A percentile compares a stretch with the other conserved stretches of the same genome.
Evolutionary conservation across 768 basidiomycete species (phyloP).

Genomic region (Rhizopogon vinicolor): DNA sequence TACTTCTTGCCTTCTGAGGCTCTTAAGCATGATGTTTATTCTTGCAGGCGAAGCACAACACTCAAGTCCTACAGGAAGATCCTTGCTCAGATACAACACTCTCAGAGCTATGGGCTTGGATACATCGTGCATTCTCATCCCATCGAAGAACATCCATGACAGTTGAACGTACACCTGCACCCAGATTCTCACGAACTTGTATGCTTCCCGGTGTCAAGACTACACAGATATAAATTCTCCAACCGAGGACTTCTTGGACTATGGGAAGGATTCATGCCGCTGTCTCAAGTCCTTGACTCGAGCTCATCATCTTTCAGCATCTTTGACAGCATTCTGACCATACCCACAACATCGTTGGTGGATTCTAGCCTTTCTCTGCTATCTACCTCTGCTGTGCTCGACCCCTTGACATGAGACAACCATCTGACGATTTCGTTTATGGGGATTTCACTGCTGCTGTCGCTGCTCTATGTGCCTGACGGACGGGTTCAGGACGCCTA

Average conservation of each 20-base stretch:
- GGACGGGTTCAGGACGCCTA: constrained; percentile 31
- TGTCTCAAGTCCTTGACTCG: constrained; percentile 16
- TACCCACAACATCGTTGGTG: constrained; percentile 4
- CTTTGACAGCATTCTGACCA: constrained; percentile 5
- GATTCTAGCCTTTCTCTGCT: constrained; percentile 14
- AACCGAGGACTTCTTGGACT: constrained; percentile 72
- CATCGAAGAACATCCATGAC: not conserved
- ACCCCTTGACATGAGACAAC: constrained; percentile 21
- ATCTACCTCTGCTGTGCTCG: constrained; percentile 13
- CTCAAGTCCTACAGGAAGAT: constrained; percentile 47
- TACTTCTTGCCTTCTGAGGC: not conserved
- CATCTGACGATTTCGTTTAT: constrained; percentile 40
- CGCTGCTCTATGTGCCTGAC: constrained; percentile 32
- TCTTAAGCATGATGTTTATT: constrained; percentile 3
- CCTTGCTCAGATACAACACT: constrained; percentile 36
- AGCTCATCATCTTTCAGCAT: constrained; percentile 10
- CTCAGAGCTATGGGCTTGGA: constrained; percentile 72
- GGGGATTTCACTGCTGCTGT: constrained; percentile 54
- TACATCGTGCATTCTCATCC: constrained; percentile 53
- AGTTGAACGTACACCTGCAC: not conserved
- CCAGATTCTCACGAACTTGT: constrained; percentile 63
- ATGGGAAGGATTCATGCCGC: constrained; percentile 70
- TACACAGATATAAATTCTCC: constrained; percentile 76
- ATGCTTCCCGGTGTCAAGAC: constrained; percentile 46
- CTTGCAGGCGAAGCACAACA: constrained; percentile 56